Evolutionary conservation across 2,329 filamentous ascomycete species (phyloP), one percentile per base, ranked within the genome.

Genomic region (Pyrenochaeta sp.): DNA sequence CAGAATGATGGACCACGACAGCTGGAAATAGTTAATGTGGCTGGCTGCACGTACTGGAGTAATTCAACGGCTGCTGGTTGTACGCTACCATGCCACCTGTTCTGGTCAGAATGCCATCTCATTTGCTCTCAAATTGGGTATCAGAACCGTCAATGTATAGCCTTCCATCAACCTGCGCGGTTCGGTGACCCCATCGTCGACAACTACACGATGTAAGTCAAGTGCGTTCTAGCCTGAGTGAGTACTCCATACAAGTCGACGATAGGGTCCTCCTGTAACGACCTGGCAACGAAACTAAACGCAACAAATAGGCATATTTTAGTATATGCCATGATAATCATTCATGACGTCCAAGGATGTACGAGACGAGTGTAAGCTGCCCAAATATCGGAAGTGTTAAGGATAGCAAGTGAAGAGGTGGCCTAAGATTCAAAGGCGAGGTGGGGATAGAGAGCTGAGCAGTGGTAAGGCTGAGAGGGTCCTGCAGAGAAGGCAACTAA

Each of bases 81-180:
- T 59, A 58, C 22, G 48, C 55, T 40, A 65, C 48, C 52, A 60
- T 59, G 13, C 64, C 62, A 32, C 45, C 45, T 47, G n/a, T 12
- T 22, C 28, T 24, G 22, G 45, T 47, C 28, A 47, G 13, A 8
- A 6, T 19, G 25, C 28, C 9, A 3, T 36, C 51, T 55, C 49
- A 87, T 85, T 88, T 28, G 42, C 22, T 44, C n/a, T 27, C 9
- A 6, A 27, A n/a, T 3, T 44, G 24, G 42, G 12, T 15, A 12
- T n/a, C n/a, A 13, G 24, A 44, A 37, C 87, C 87, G 66, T 90
- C 86, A 51, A 90, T 85, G 69, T 86, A 90, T 22, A 90, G 76
- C 60, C 81, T 83, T 42, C 82, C 74, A 68, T 88, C 85, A 45
- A 90, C 80, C 9, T 88, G 79, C 6, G 87, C 81, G 7, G 85